Percentiles rank a stretch among this genome's conserved stretches.
Evolutionary conservation across 139 green algal genomes (phyloP).

Genomic region (Chlorella sp.): DNA sequence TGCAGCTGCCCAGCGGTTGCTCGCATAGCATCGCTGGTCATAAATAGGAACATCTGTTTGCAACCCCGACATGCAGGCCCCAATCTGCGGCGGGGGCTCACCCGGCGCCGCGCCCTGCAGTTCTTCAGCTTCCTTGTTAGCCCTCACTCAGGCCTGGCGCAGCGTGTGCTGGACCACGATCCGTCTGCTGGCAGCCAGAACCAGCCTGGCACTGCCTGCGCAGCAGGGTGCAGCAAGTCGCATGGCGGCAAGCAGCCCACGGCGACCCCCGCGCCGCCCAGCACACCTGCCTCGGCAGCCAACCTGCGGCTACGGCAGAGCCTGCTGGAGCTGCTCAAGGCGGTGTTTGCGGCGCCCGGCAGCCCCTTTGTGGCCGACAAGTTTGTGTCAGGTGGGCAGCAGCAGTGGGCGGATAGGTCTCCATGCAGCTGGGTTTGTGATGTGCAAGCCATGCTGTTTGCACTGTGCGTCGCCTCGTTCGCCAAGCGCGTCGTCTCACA

Average conservation of each 20-base stretch:
- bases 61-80: constrained; percentile 6
- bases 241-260: no score
- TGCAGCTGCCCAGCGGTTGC: no score
- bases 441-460: no score
- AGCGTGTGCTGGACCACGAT: constrained; percentile 33
- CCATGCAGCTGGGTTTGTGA: no score
- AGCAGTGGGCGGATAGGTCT: no score
- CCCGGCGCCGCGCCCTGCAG: constrained; percentile 32
- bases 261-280: background rate
- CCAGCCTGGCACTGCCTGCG: no score
- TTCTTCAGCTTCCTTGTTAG: constrained; percentile 45
- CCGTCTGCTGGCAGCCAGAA: background rate
- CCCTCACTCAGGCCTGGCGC: constrained; percentile 19
- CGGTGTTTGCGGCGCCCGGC: constrained; percentile 37
- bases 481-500: background rate
- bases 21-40: no score
- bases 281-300: background rate
- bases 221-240: background rate
- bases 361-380: constrained; percentile 50
- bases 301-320: constrained; percentile 23
- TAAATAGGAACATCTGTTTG: no score
- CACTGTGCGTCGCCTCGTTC: background rate
- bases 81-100: constrained; percentile 19
- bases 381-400: constrained; percentile 30
- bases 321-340: constrained; percentile 45